Evolutionary conservation across 805 yeast genomes (phyloP).

Genomic region (Ogataea trehaloabstinens): DNA sequence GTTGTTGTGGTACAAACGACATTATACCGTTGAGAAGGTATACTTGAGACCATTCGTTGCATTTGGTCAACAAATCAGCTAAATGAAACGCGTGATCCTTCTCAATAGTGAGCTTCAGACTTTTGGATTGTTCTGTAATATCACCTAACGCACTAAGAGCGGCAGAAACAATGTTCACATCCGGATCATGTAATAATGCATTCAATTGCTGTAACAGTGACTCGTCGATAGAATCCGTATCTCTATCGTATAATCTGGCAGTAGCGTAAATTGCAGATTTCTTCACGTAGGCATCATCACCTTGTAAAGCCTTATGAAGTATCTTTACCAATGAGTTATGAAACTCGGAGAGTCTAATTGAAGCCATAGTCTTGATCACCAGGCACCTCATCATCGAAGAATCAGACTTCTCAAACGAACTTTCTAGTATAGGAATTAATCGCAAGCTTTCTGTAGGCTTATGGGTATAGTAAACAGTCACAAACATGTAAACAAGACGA

Average conservation of each 20-base stretch:
- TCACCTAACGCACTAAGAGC: slow-evolving; percentile 67
- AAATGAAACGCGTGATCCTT: slow-evolving; percentile 43
- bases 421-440: slow-evolving; percentile 52
- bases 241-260: slow-evolving; percentile 61
- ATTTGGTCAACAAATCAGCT: slow-evolving; percentile 37
- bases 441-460: slow-evolving; percentile 55
- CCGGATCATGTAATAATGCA: slow-evolving; percentile 52
- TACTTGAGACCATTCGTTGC: slow-evolving; percentile 74
- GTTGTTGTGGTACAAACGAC: slow-evolving; percentile 66
- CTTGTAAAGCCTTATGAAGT: slow-evolving; percentile 37
- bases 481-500: slow-evolving; percentile 66
- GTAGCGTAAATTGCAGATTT: slow-evolving; percentile 70
- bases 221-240: slow-evolving; percentile 41
- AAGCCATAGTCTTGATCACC: slow-evolving; percentile 61
- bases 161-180: slow-evolving; percentile 63
- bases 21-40: slow-evolving; percentile 63
- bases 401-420: slow-evolving; percentile 41
- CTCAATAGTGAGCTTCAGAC: slow-evolving; percentile 53
- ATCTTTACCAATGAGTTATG: slow-evolving; percentile 42
- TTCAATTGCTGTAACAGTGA: slow-evolving; percentile 50
- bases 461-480: slow-evolving; percentile 57
- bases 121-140: slow-evolving; percentile 55
- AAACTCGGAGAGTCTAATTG: slow-evolving; percentile 55
- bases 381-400: slow-evolving; percentile 53
- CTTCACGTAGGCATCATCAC: slow-evolving; percentile 57